Conservation (phyloP, 2,329 filamentous ascomycete species). For the Microdochium paspali region DNA sequence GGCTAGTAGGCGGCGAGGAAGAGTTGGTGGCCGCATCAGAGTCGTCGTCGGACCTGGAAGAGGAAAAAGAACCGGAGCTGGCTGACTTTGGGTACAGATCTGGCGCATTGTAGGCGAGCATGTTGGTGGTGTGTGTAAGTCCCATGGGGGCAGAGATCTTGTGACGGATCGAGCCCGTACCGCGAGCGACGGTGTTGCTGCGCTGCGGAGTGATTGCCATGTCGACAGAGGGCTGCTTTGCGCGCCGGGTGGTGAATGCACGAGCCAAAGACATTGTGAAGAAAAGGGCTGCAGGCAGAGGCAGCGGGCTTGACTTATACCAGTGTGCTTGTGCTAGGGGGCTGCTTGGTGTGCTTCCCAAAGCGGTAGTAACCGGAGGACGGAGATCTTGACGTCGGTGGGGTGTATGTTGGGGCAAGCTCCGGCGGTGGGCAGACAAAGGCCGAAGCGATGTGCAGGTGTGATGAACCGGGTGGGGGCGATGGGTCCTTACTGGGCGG, state of each 20-base stretch:
- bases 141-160: constrained; percentile 85
- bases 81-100: constrained; percentile 53
- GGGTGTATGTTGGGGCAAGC: neutral
- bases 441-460: neutral
- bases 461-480: neutral
- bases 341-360: neutral
- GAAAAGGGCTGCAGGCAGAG: neutral
- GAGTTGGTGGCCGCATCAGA: constrained; percentile 56
- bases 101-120: constrained; percentile 89
- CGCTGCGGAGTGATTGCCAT: constrained; percentile 30
- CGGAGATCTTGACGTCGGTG: neutral
- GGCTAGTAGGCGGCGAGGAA: constrained; percentile 58
- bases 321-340: neutral
- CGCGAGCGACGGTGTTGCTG: constrained; percentile 38
- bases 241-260: constrained; percentile 62
- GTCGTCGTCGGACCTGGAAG: constrained; percentile 49
- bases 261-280: constrained; percentile 53
- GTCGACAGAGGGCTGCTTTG: constrained; percentile 43
- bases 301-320: neutral
- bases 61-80: constrained; percentile 37
- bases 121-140: constrained; percentile 89
- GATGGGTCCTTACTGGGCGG: neutral
- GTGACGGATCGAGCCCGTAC: constrained; percentile 41
- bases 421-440: neutral
- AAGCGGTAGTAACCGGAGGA: neutral